These are phyloP conservation scores for Cyclospora cayetanensis DNA, from an alignment of 169 alveolate species.

Conservation along the genomic window DNA sequence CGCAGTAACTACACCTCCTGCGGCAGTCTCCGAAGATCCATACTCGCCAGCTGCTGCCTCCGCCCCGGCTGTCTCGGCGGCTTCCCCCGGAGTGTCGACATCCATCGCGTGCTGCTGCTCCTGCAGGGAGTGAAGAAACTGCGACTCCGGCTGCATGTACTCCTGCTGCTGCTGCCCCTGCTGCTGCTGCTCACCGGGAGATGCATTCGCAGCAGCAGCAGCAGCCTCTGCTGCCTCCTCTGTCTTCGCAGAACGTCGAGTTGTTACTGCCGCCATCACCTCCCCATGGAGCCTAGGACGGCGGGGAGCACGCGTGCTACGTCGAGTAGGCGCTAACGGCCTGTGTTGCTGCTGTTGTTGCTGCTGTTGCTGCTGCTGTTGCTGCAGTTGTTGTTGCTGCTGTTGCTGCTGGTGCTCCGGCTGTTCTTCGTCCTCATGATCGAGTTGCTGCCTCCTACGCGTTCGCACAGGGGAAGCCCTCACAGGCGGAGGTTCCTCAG, in stretches of 20 bases:
- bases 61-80: neutral
- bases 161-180: conserved; percentile 22
- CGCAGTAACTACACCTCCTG: no score
- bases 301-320: conserved; percentile 68
- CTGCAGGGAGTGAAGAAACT: conserved; percentile 35
- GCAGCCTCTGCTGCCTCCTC: conserved; percentile 45
- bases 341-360: conserved; percentile 28
- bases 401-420: conserved; percentile 58
- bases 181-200: conserved; percentile 32
- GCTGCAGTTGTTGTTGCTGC: conserved; percentile 45
- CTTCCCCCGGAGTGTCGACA: conserved; percentile 2
- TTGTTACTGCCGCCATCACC: neutral
- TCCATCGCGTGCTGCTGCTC: conserved; percentile 37
- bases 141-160: conserved; percentile 52
- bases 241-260: conserved; percentile 18
- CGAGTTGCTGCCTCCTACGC: conserved; percentile 38
- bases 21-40: no score
- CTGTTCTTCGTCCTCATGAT: conserved; percentile 40
- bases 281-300: conserved; percentile 63
- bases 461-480: conserved; percentile 28
- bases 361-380: neutral
- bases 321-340: conserved; percentile 62
- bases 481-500: conserved; percentile 3
- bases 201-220: conserved; percentile 5
- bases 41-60: neutral